phyloP scores from a whole-genome alignment of 805 yeast genomes.

The Suhomyces faveliae region DNA sequence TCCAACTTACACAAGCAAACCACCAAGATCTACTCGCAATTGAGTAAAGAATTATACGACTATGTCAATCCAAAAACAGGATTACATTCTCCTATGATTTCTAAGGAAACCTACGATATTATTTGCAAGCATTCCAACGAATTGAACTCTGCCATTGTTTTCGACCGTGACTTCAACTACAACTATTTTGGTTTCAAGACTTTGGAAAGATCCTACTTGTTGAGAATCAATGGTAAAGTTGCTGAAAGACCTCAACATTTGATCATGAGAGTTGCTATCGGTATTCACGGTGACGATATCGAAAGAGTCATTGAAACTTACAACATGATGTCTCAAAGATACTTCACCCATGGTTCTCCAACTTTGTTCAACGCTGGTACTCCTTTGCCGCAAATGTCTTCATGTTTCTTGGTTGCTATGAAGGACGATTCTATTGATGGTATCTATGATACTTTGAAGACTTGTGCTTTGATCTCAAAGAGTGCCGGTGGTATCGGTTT shows the following conservation, averaged over 20 bases:
- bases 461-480: conserved; percentile 87
- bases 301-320: conserved; percentile 54
- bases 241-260: conserved; percentile 64
- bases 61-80: conserved; percentile 82
- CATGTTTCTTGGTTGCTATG: conserved; percentile 75
- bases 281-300: conserved; percentile 57
- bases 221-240: conserved; percentile 53
- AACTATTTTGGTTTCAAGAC: conserved; percentile 64
- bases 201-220: conserved; percentile 56
- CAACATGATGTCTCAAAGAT: conserved; percentile 57
- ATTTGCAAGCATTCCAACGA: conserved; percentile 39
- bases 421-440: conserved; percentile 95
- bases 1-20: conserved; percentile 95
- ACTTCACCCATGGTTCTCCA: conserved; percentile 62
- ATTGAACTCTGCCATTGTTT: conserved; percentile 46
- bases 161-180: conserved; percentile 52
- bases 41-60: conserved; percentile 66
- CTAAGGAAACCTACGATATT: conserved; percentile 40
- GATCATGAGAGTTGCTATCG: conserved; percentile 61
- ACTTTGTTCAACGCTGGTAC: conserved; percentile 64
- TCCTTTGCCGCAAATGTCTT: conserved; percentile 58
- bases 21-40: conserved; percentile 78
- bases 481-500: conserved; percentile 96
- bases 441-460: conserved; percentile 83
- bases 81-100: conserved; percentile 47